Evolutionary conservation across 495 filamentous ascomycete genomes (phyloP).

Genomic region (Aspergillus taichungensis): DNA sequence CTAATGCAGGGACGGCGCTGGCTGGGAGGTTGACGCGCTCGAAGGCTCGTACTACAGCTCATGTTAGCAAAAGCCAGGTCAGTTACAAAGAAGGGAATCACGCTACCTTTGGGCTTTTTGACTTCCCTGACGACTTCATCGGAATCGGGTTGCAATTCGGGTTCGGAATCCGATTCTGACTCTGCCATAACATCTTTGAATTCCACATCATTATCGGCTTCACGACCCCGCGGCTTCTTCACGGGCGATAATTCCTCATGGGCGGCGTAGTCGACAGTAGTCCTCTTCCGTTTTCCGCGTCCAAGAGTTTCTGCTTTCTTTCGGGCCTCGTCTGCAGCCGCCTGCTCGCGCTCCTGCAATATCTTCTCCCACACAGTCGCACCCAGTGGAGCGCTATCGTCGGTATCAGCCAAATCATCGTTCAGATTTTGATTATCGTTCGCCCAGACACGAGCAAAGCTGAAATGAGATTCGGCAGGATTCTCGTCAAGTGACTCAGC

Average conservation of each 20-base stretch:
- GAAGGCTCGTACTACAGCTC: constrained; percentile 25
- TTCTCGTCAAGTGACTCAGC: constrained; percentile 48
- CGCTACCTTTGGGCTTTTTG: constrained; percentile 17
- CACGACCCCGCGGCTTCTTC: constrained; percentile 18
- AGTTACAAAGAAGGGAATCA: neutral
- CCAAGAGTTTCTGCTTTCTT: constrained; percentile 62
- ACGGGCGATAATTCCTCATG: constrained; percentile 12
- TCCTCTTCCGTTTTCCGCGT: constrained; percentile 62
- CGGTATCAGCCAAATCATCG: constrained; percentile 47
- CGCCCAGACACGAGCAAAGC: constrained; percentile 85
- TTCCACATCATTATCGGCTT: constrained; percentile 28
- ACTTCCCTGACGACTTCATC: constrained; percentile 6
- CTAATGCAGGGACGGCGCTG: constrained; percentile 14
- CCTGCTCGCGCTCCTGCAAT: constrained; percentile 68
- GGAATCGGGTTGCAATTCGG: constrained; percentile 8
- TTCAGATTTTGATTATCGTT: constrained; percentile 63
- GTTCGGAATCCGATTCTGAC: constrained; percentile 21
- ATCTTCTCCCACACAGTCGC: constrained; percentile 83
- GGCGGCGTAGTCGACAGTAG: constrained; percentile 30
- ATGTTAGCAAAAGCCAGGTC: neutral
- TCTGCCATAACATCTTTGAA: constrained; percentile 14
- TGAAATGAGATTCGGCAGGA: constrained; percentile 69
- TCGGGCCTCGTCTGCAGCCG: constrained; percentile 58
- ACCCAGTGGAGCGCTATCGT: constrained; percentile 39
- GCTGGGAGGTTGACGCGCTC: constrained; percentile 21